These are phyloP conservation scores for Cornus kousa DNA, from an alignment of 148 eudicot species.

Conservation along the genomic window DNA sequence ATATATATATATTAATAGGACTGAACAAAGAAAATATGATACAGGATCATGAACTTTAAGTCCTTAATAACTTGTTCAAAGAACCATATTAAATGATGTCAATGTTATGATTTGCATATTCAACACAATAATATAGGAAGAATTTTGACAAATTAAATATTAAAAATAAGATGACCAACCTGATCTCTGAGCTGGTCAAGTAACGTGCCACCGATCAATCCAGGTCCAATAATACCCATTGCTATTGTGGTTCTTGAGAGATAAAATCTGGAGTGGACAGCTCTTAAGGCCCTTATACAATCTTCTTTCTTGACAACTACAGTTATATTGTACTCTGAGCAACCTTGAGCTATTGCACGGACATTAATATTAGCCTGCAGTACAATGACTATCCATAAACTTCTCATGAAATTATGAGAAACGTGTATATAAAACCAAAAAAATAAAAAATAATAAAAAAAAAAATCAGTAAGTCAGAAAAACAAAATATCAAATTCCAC, in stretches of 20 bases:
- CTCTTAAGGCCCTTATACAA: conserved; percentile 81
- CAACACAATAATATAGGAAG: not conserved
- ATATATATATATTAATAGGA: not conserved
- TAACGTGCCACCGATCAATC: conserved; percentile 88
- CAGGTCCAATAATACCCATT: conserved; percentile 97
- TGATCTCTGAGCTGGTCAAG: conserved; percentile 95
- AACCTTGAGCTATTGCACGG: conserved; percentile 98
- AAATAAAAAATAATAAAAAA: too few species aligned
- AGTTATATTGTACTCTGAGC: conserved; percentile 93
- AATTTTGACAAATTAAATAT: not conserved
- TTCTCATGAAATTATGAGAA: not conserved
- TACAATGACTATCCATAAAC: conserved; percentile 11
- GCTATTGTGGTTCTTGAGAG: conserved; percentile 89
- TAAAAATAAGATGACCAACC: conserved; percentile 29
- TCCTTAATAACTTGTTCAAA: not conserved
- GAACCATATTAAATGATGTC: not conserved
- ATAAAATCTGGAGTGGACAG: conserved; percentile 96
- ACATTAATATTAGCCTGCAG: conserved; percentile 92
- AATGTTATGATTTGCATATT: too few species aligned
- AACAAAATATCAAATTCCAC: not conserved
- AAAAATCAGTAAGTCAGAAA: too few species aligned
- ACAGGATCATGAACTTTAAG: not conserved
- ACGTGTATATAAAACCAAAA: not conserved
- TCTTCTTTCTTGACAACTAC: conserved; percentile 88
- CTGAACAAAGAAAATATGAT: not conserved